A percentile compares a stretch with the other conserved stretches of the same genome.
Evolutionary conservation across 2,329 filamentous ascomycete genomes (phyloP).

Genomic region (Cadophora luteo-olivacea): DNA sequence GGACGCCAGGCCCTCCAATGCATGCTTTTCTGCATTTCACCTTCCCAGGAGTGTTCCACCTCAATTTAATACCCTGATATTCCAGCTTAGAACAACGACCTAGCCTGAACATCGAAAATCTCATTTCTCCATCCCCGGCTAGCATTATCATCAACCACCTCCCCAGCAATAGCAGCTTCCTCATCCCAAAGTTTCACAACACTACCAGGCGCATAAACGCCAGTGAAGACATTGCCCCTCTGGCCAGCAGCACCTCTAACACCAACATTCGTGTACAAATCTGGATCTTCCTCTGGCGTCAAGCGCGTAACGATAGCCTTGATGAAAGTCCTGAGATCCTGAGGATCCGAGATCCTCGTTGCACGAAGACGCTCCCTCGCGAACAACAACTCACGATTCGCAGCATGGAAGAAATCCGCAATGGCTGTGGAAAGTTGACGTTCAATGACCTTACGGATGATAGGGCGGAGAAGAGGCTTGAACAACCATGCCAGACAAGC

Average conservation of each 20-base stretch:
- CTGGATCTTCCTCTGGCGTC: constrained; percentile 74
- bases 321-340: constrained; percentile 82
- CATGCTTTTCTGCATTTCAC: background rate
- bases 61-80: background rate
- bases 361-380: constrained; percentile 87
- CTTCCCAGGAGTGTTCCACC: no score
- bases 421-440: constrained; percentile 77
- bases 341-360: constrained; percentile 80
- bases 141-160: constrained; percentile 75
- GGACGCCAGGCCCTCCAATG: background rate
- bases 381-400: constrained; percentile 86
- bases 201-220: constrained; percentile 87
- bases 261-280: constrained; percentile 77
- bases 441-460: constrained; percentile 82
- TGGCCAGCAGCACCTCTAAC: constrained; percentile 62
- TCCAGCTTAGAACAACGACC: constrained; percentile 18
- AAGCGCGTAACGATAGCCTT: constrained; percentile 81
- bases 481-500: constrained; percentile 81
- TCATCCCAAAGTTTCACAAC: constrained; percentile 90
- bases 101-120: constrained; percentile 66
- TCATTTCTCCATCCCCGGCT: constrained; percentile 75
- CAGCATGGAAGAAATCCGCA: constrained; percentile 69
- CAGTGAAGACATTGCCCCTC: constrained; percentile 73
- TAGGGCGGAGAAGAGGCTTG: constrained; percentile 81
- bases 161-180: constrained; percentile 72